These are phyloP conservation scores for Aspergillus taichungensis DNA, from an alignment of 495 filamentous ascomycete genomes.

Conservation along the genomic window DNA sequence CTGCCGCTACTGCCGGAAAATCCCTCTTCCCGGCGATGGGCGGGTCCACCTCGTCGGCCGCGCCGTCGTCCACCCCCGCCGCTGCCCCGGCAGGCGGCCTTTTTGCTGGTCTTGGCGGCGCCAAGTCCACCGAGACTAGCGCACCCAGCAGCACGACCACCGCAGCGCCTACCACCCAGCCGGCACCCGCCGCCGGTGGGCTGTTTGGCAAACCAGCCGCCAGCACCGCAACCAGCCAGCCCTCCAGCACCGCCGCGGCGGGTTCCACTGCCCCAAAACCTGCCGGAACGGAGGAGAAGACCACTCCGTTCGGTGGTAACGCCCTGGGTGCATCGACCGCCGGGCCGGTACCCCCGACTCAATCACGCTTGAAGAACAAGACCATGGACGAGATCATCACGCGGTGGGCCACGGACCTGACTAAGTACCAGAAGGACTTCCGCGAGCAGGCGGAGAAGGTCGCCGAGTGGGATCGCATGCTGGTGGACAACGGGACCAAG, in stretches of 20 bases:
- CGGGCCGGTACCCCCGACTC: slow-evolving; percentile 64
- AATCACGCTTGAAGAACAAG: slow-evolving; percentile 91
- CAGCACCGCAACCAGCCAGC: slow-evolving; percentile 19
- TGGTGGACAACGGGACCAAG: slow-evolving; percentile 88
- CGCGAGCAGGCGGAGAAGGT: slow-evolving; percentile 79
- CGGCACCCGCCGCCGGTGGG: slow-evolving; percentile 15
- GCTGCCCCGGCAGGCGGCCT: slow-evolving; percentile 29
- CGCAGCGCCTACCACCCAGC: slow-evolving; percentile 15
- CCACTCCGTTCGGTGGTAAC: slow-evolving; percentile 11
- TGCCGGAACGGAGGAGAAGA: no score
- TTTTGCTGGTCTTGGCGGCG: slow-evolving; percentile 26
- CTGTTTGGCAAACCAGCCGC: slow-evolving; percentile 23
- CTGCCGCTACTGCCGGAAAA: slow-evolving; percentile 31
- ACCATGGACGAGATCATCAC: slow-evolving; percentile 99
- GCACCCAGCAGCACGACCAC: slow-evolving; percentile 23
- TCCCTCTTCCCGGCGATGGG: slow-evolving; percentile 29
- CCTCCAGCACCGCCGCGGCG: slow-evolving; percentile 18
- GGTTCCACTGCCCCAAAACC: not conserved
- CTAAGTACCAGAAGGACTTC: slow-evolving; percentile 94
- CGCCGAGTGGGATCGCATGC: slow-evolving; percentile 78
- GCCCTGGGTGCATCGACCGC: slow-evolving; percentile 60
- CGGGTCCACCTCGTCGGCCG: slow-evolving; percentile 26
- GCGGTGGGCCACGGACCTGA: slow-evolving; percentile 90
- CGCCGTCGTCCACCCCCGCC: slow-evolving; percentile 30
- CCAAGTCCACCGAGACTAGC: slow-evolving; percentile 27